Base-by-base conservation (phyloP, 768 basidiomycete genomes). In the Phylloporus rhodoxanthus region DNA sequence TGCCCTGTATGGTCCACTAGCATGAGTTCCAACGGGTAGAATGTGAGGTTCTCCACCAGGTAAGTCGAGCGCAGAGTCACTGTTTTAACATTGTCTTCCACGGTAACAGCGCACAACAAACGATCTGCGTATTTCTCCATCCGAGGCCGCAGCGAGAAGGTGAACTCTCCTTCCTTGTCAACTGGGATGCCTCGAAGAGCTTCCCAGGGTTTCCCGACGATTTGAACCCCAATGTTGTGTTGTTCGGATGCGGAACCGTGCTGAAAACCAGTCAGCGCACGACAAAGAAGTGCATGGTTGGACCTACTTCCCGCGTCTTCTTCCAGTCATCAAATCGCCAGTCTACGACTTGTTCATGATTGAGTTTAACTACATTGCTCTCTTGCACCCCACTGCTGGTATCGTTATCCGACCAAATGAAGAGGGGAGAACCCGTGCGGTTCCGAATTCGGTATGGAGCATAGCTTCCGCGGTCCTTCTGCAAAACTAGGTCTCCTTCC, bases 261-360 rank as follows among this genome's bases (percentile, higher is more conserved):
- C 78, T 79, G 48, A 49, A 45, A 29, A 28, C 15, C 45, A 38
- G 47, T 55, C 33, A 47, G 43, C 39, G 13, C 6, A 48, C 11
- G 19, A 26, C 23, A n/a, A 23, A 48, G 23, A 19, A 41, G 2
- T 45, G 1, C 9, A 5, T 20, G 11, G 30, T 20, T 39, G 40
- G 15, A 55, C 75, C 52, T 62, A 91, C 93, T 74, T 99, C 96
- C 63, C 96, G 82, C 73, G 89, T 84, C 4, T 85, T 86, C 64
- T 85, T 86, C 87, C 91, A 92, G 61, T 98, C 94, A 63, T 97
- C 93, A 60, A 98, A 97, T 48, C 96, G 77, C 96, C 96, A 98
- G 49, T 97, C 94, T 4, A 90, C 72, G 8, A 76, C 81, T 59
- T 89, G 77, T 32, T 87, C 85, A 55, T 91, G 79, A 17, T 79